Evolutionary conservation across 108 stramenopile genomes (phyloP), one percentile per base, ranked within the genome.

Genomic region (Pseudonitzschia multiseries): DNA sequence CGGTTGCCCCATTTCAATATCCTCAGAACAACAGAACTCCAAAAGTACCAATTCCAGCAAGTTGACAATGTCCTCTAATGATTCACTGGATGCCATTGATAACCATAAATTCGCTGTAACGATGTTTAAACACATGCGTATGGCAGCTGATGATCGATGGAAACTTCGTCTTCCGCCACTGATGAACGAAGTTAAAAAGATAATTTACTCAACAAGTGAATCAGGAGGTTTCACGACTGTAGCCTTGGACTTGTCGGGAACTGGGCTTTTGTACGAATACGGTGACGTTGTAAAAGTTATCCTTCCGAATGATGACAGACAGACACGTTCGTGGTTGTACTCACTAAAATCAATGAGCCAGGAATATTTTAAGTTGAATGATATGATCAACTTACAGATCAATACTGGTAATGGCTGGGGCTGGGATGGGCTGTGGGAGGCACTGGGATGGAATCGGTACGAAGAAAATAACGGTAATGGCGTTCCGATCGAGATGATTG

Each of bases 61-160:
- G 12, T 40, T 76, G 53, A 5, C 70, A 10, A 9, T 21, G 61
- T 42, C 61, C 33, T 26, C 61, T 4, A 62, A 62, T 21, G 61
- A 31, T 10, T 51, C 41, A 31, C 22, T 36, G 52, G 43, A 46
- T 32, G 62, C 54, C 2, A 26, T 29, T 18, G 71, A 77, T 31
- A 77, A 77, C 46, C 76, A 77, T 36, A 57, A 57, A 14, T 77
- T 77, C 65, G 76, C 76, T 0, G 28, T 29, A 29, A 71, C 51
- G 71, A 77, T 77, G 70, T 77, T 77, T 70, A 71, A 65, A 22
- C 71, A 71, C 41, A 77, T 77, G 76, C 60, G 76, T 4, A 59
- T 22, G 52, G 76, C 76, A 8, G 61, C 76, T 28, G 42, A 65
- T 27, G 76, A 77, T 9, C 53, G 76, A 59, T 77, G 76, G 76